phyloP scores from a whole-genome alignment of 257 asterid species.

The Marsdenia floribunda region DNA sequence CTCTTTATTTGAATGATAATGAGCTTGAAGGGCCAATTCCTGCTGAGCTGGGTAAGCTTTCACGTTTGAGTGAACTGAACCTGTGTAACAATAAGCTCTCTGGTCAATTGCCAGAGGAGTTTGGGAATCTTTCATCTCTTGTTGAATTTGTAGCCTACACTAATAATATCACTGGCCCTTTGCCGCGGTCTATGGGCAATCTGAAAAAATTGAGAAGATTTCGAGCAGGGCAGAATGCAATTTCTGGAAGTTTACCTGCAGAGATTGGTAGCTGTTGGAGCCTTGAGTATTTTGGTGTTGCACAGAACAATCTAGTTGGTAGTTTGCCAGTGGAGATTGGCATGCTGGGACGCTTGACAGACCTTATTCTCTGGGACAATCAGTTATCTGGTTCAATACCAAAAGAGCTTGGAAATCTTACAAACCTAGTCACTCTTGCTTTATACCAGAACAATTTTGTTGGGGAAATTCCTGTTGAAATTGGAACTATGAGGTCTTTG shows the following conservation, averaged over 20 bases:
- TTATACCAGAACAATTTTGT: slow-evolving; percentile 65
- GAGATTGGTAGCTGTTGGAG: slow-evolving; percentile 56
- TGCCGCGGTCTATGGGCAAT: slow-evolving; percentile 66
- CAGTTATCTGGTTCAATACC: slow-evolving; percentile 70
- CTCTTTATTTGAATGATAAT: slow-evolving; percentile 54
- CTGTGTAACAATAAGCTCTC: slow-evolving; percentile 67
- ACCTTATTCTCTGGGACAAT: slow-evolving; percentile 68
- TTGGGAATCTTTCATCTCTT: slow-evolving; percentile 66
- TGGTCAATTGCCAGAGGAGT: slow-evolving; percentile 60
- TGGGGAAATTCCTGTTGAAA: slow-evolving; percentile 70
- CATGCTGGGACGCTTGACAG: slow-evolving; percentile 47
- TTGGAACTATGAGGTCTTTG: slow-evolving; percentile 48
- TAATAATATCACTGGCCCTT: slow-evolving; percentile 63
- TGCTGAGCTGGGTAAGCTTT: slow-evolving; percentile 48
- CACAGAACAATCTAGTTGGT: slow-evolving; percentile 68
- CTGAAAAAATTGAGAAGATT: slow-evolving; percentile 45
- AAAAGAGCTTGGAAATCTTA: slow-evolving; percentile 65
- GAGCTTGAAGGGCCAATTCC: slow-evolving; percentile 62
- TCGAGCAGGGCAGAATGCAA: slow-evolving; percentile 76
- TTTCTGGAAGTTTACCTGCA: slow-evolving; percentile 70
- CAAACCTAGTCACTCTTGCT: slow-evolving; percentile 57
- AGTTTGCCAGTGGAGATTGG: slow-evolving; percentile 75
- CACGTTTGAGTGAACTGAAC: slow-evolving; percentile 35
- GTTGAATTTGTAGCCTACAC: slow-evolving; percentile 76
- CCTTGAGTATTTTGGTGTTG: slow-evolving; percentile 65